These are phyloP conservation scores for Trichosporon sp. DNA, from an alignment of 1,284 basidiomycete genomes.

Conservation along the genomic window DNA sequence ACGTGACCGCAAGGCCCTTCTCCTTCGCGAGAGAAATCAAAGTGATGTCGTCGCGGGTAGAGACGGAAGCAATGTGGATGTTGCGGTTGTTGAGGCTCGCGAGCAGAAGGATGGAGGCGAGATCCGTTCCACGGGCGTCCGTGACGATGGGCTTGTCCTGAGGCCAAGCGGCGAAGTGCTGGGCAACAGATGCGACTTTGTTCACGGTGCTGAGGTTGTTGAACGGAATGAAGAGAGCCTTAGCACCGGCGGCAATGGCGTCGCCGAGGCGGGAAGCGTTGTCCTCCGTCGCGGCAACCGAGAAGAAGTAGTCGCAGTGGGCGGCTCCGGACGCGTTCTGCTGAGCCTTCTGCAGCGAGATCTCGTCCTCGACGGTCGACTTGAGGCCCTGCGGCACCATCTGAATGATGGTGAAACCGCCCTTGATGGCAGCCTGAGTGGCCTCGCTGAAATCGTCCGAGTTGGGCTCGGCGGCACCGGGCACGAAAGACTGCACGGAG, in stretches of 20 bases:
- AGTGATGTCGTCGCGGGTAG: conserved; percentile 77
- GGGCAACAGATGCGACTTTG: conserved; percentile 60
- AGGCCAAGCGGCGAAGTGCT: conserved; percentile 89
- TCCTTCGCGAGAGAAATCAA: conserved; percentile 92
- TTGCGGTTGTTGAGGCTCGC: conserved; percentile 85
- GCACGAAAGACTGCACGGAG: conserved; percentile 84
- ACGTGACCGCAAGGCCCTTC: conserved; percentile 89
- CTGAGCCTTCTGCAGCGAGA: conserved; percentile 64
- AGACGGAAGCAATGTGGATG: conserved; percentile 92
- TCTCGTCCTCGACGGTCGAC: conserved; percentile 61
- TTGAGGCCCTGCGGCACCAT: conserved; percentile 66
- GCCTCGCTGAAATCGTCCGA: conserved; percentile 63
- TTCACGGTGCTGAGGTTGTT: conserved; percentile 54
- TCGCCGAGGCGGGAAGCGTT: conserved; percentile 65
- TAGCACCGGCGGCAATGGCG: conserved; percentile 68
- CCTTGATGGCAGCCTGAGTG: conserved; percentile 73
- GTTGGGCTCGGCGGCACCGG: conserved; percentile 56
- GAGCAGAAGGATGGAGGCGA: conserved; percentile 87
- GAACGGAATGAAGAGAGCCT: conserved; percentile 80
- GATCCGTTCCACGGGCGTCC: conserved; percentile 83
- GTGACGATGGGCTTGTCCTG: conserved; percentile 86
- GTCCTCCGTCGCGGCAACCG: conserved; percentile 64
- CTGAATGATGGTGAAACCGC: conserved; percentile 78
- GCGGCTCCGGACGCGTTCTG: conserved; percentile 60
- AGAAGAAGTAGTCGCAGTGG: conserved; percentile 80